phyloP scores from a whole-genome alignment of 208 protist species.

The Crithidia sp. region DNA sequence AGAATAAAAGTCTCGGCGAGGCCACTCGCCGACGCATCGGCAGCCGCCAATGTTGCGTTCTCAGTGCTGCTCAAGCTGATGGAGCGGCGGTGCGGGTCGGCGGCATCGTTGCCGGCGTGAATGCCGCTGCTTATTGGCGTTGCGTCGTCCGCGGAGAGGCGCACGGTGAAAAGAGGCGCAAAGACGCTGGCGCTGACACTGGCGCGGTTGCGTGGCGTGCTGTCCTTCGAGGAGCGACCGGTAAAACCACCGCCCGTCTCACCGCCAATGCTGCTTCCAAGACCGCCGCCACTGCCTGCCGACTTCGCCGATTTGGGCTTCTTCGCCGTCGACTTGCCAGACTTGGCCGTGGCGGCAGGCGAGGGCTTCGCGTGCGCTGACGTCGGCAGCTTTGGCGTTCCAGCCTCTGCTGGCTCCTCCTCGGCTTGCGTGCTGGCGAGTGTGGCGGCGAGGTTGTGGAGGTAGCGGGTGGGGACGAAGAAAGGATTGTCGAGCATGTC shows the following conservation, averaged over 20 bases:
- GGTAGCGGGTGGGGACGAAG: constrained; percentile 23
- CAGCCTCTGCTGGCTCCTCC: background rate
- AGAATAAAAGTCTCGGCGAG: constrained; percentile 19
- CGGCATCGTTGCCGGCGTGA: background rate
- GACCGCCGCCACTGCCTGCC: background rate
- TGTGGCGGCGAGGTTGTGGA: constrained; percentile 17
- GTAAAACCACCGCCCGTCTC: constrained; percentile 9
- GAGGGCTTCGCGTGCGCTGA: background rate
- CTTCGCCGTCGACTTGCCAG: background rate
- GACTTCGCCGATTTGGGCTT: constrained; percentile 10
- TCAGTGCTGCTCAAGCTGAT: constrained; percentile 31
- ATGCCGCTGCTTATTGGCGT: background rate
- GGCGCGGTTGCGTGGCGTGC: constrained; percentile 23
- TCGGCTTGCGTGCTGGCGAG: background rate
- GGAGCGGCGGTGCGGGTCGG: constrained; percentile 16
- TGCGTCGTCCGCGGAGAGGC: constrained; percentile 6
- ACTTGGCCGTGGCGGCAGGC: background rate
- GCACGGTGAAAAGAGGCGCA: constrained; percentile 31
- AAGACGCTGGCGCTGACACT: constrained; percentile 10
- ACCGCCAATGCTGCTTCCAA: constrained; percentile 10
- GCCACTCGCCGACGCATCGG: constrained; percentile 3
- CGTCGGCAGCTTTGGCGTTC: constrained; percentile 1
- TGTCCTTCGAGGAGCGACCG: constrained; percentile 18
- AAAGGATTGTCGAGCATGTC: constrained; percentile 39
- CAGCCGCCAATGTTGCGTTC: background rate